Conservation (phyloP, 768 basidiomycete genomes). For the Mycena capillaripes region DNA sequence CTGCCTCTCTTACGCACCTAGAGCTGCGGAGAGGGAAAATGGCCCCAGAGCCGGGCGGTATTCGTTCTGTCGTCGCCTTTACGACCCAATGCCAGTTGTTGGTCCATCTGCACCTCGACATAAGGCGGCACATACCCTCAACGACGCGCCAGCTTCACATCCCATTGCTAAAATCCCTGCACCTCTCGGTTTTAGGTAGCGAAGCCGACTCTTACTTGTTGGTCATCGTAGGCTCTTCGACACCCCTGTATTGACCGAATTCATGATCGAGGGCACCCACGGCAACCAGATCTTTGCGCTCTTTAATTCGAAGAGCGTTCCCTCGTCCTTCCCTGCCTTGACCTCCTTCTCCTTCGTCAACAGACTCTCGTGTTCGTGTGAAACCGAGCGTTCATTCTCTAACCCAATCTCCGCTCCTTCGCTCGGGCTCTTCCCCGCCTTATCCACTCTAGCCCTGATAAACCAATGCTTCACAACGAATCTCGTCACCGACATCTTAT, state of each 20-base stretch:
- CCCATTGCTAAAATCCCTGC: background rate
- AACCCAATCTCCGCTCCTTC: no score
- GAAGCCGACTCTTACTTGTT: background rate
- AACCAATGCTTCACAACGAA: conserved; percentile 1
- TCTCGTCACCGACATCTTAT: background rate
- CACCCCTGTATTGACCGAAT: background rate
- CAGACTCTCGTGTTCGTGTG: background rate
- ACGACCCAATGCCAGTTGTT: background rate
- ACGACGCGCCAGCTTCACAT: background rate
- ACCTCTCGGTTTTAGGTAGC: background rate
- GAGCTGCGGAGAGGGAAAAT: background rate
- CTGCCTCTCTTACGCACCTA: no score
- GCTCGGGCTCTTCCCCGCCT: conserved; percentile 8
- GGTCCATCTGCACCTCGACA: conserved; percentile 8
- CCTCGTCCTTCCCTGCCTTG: conserved; percentile 7
- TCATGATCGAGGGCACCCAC: no score
- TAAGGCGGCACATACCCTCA: background rate
- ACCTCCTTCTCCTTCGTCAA: conserved; percentile 5
- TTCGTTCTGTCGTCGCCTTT: background rate
- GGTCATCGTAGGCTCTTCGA: background rate
- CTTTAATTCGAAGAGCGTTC: no score
- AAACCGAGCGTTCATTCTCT: no score
- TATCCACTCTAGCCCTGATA: conserved; percentile 1
- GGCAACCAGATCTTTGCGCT: no score
- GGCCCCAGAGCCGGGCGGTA: background rate